phyloP scores from a whole-genome alignment of 2,329 filamentous ascomycete genomes.

The Penicillium capsulatum region DNA sequence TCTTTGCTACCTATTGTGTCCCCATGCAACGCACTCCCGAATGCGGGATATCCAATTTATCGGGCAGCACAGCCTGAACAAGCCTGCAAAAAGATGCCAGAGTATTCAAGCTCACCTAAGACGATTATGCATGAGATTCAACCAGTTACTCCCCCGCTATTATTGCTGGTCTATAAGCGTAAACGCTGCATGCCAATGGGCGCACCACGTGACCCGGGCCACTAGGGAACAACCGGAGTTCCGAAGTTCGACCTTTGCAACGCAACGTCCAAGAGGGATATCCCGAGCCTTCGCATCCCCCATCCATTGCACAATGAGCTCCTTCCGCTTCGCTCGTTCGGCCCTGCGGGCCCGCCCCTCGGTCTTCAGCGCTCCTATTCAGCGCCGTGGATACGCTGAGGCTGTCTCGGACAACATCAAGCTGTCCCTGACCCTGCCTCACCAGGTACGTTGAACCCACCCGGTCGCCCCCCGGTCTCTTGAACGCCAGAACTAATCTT shows the following conservation, averaged over 20 bases:
- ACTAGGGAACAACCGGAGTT: slow-evolving; percentile 41
- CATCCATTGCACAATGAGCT: slow-evolving; percentile 67
- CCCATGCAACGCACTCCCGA: too few species aligned
- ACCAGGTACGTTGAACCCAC: slow-evolving; percentile 70
- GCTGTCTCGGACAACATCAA: slow-evolving; percentile 91
- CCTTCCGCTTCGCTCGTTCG: slow-evolving; percentile 84
- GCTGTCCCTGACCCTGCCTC: slow-evolving; percentile 94
- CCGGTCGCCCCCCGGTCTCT: slow-evolving; percentile 9
- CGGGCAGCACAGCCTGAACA: too few species aligned
- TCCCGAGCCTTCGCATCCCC: slow-evolving; percentile 29
- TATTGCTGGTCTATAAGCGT: too few species aligned
- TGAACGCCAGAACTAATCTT: slow-evolving; percentile 22
- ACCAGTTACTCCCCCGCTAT: too few species aligned
- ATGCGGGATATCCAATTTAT: too few species aligned
- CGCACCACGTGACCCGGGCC: slow-evolving; percentile 29
- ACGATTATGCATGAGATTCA: too few species aligned
- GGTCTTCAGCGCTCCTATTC: slow-evolving; percentile 68
- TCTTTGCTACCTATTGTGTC: too few species aligned
- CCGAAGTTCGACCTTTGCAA: slow-evolving; percentile 39
- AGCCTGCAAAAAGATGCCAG: too few species aligned
- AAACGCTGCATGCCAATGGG: slow-evolving; percentile 7
- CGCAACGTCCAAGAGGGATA: slow-evolving; percentile 37
- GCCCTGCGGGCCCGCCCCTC: slow-evolving; percentile 80
- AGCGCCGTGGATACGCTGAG: slow-evolving; percentile 89
- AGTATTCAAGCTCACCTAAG: too few species aligned